A percentile compares a stretch with the other conserved stretches of the same genome.
Conservation (phyloP, 1,284 basidiomycete genomes). For the Cryptococcus wingfieldii region DNA sequence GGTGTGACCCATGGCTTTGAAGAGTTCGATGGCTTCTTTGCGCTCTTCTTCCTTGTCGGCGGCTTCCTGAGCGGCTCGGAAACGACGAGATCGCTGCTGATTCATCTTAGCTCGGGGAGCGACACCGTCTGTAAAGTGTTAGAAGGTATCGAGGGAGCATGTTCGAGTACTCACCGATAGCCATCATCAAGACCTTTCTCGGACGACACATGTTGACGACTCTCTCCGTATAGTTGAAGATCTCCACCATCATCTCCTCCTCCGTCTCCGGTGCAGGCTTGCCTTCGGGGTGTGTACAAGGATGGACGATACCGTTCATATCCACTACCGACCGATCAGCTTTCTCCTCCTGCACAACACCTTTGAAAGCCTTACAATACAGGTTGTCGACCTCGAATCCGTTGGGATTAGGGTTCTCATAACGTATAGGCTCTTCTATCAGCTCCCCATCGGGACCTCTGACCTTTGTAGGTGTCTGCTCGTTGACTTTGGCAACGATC, state of each 20-base stretch:
- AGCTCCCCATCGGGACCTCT: conserved; percentile 59
- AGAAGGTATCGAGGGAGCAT: not conserved
- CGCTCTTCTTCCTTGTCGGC: conserved; percentile 86
- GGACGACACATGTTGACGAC: conserved; percentile 97
- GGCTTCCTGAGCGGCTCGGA: conserved; percentile 91
- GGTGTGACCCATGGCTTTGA: conserved; percentile 91
- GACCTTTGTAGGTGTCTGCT: conserved; percentile 72
- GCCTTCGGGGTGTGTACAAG: conserved; percentile 97
- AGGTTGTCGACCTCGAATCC: conserved; percentile 92
- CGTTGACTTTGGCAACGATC: conserved; percentile 76
- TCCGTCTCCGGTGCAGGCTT: conserved; percentile 93
- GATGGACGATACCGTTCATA: conserved; percentile 71
- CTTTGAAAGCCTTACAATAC: conserved; percentile 64
- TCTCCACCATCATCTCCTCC: conserved; percentile 98
- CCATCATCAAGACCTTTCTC: conserved; percentile 94
- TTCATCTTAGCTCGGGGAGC: conserved; percentile 99
- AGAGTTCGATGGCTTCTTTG: conserved; percentile 73
- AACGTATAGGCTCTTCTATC: conserved; percentile 75
- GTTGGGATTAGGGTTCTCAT: conserved; percentile 86
- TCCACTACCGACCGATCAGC: conserved; percentile 29
- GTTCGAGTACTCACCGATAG: conserved; percentile 66
- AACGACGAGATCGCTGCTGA: conserved; percentile 93
- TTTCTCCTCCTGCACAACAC: conserved; percentile 21
- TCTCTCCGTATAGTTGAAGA: conserved; percentile 95
- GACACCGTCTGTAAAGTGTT: conserved; percentile 69